These are phyloP conservation scores for Paramecium primaurelia DNA, from an alignment of 73 alveolate genomes.

Conservation along the genomic window DNA sequence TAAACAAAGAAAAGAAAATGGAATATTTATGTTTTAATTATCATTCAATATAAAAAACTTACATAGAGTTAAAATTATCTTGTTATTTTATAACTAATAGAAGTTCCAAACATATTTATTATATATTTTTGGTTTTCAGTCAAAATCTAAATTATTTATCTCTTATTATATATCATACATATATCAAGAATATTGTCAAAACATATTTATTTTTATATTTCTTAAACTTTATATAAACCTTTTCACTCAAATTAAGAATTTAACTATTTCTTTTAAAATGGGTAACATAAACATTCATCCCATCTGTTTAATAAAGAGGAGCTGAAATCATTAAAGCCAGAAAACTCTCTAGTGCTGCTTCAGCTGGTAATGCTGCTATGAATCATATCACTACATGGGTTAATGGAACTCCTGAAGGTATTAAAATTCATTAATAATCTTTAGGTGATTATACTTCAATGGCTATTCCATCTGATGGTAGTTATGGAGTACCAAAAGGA, in stretches of 20 bases:
- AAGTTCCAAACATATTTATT: too few relatives aligned
- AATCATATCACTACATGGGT: conserved; percentile 99
- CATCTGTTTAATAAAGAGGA: conserved; percentile 96
- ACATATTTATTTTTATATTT: too few relatives aligned
- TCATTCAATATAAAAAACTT: neutral
- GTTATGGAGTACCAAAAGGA: conserved; percentile 86
- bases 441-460: conserved; percentile 86
- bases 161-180: too few relatives aligned
- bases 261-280: neutral
- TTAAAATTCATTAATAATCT: neutral
- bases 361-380: conserved; percentile 98
- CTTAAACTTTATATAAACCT: too few relatives aligned
- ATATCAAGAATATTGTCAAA: too few relatives aligned
- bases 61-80: too few relatives aligned
- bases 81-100: neutral
- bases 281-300: conserved; percentile 84
- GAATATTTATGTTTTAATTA: neutral
- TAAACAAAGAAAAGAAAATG: neutral
- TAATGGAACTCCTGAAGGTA: conserved; percentile 73
- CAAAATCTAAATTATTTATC: neutral
- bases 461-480: conserved; percentile 91
- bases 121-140: neutral
- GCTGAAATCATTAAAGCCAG: conserved; percentile 95
- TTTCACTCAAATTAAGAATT: too few relatives aligned
- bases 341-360: conserved; percentile 92